A percentile compares a stretch with the other conserved stretches of the same genome.
These are phyloP conservation scores for Arachis stenosperma DNA, from an alignment of 306 rosid genomes.

Conservation along the genomic window DNA sequence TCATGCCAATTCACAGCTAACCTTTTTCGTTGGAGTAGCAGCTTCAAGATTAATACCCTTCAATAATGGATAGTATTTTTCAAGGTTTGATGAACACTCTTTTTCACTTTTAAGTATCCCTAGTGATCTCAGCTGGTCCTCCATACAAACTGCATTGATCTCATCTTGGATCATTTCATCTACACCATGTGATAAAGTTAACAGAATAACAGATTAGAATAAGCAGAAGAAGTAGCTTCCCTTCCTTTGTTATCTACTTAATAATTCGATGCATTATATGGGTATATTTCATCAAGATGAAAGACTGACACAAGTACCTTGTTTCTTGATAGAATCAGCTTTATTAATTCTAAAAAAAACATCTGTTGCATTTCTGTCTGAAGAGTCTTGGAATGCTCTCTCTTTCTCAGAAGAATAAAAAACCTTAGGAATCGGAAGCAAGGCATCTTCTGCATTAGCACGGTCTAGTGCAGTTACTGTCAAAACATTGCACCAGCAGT, in stretches of 20 bases:
- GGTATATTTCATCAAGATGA: constrained; percentile 22
- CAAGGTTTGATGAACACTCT: constrained; percentile 46
- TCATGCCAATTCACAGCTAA: constrained; percentile 37
- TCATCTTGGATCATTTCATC: constrained; percentile 59
- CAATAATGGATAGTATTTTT: constrained; percentile 50
- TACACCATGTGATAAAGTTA: constrained; percentile 46
- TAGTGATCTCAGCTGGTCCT: constrained; percentile 67
- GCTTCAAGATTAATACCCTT: constrained; percentile 67
- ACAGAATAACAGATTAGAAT: constrained; percentile 37
- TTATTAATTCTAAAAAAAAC: constrained; percentile 42
- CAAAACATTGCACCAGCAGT: constrained; percentile 44
- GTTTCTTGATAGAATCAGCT: constrained; percentile 44
- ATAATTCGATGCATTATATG: constrained; percentile 24
- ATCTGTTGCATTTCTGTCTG: constrained; percentile 42
- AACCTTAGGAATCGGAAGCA: constrained; percentile 79
- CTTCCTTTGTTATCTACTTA: constrained; percentile 31
- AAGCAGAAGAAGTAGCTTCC: constrained; percentile 25
- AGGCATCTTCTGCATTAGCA: constrained; percentile 93
- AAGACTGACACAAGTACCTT: constrained; percentile 50
- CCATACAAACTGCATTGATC: constrained; percentile 61
- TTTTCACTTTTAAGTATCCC: constrained; percentile 65
- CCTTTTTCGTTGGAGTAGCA: constrained; percentile 65
- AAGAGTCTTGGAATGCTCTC: constrained; percentile 43
- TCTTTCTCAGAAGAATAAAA: constrained; percentile 57
- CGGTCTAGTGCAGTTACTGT: constrained; percentile 85